phyloP scores from a whole-genome alignment of 2,329 filamentous ascomycete species.

The Botryotinia narcissicola region DNA sequence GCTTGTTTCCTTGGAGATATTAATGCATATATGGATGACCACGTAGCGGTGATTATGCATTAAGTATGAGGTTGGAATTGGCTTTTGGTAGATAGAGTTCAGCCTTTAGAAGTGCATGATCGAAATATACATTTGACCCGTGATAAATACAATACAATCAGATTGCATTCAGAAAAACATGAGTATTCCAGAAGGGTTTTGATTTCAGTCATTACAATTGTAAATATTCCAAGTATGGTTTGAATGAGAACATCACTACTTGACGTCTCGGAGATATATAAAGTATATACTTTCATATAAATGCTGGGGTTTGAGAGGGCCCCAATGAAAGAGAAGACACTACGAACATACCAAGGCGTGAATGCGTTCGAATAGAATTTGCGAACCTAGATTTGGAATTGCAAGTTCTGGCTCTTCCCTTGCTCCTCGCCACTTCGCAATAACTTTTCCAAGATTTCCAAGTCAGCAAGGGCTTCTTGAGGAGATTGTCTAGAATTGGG shows the following conservation, averaged over 20 bases:
- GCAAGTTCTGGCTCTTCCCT: constrained; percentile 30
- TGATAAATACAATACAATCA: not conserved
- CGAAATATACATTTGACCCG: not conserved
- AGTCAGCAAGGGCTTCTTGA: constrained; percentile 33
- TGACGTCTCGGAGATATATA: not conserved
- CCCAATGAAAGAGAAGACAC: not conserved
- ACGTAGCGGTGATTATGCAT: constrained; percentile 22
- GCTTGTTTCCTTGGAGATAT: constrained; percentile 59
- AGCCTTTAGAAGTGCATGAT: not conserved
- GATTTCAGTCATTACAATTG: not conserved
- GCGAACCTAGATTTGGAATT: constrained; percentile 29
- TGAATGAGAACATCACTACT: not conserved
- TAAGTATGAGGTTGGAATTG: not conserved
- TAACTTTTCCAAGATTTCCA: constrained; percentile 39
- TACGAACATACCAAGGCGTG: not conserved
- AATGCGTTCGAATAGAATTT: not conserved
- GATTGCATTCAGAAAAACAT: not conserved
- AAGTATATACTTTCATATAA: not conserved
- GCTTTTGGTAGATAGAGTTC: not conserved
- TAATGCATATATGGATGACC: constrained; percentile 43
- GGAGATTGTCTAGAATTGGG: constrained; percentile 32
- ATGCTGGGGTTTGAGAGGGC: not conserved
- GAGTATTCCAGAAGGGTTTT: not conserved
- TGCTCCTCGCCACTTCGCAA: constrained; percentile 38
- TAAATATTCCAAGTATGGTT: not conserved